Evolutionary conservation across 1,139 yeast genomes (phyloP), one percentile per base, ranked within the genome.

Genomic region (Kodamaea fungicola): DNA sequence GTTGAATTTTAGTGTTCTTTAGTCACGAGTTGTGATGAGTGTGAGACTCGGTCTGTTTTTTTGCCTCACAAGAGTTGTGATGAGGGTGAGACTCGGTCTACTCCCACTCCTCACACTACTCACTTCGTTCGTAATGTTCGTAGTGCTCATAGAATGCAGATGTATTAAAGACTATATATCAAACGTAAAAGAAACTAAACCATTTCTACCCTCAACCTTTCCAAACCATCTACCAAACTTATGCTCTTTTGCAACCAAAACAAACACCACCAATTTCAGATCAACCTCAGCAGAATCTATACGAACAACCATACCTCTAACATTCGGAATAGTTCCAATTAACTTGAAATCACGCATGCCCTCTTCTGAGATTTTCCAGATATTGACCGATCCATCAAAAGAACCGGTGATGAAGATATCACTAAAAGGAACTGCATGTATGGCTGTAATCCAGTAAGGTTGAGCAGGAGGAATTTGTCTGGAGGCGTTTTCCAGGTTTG

Each of bases 321-420:
- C 80, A 27, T 74, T 67, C n/a, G 69, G 59, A 28, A 87, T 55
- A 31, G 71, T 69, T 9, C 83, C 85, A 16, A 84, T 49, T 13
- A 67, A 56, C 32, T 61, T 67, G 53, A 88, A 85, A 26, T 69
- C 64, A 48, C 95, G 73, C 52, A 82, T 59, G 39, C 78, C 82
- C 35, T 75, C 80, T 28, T 52, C 52, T 38, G 75, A 77, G 26
- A 92, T 58, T 52, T 77, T 78, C 97, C 97, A 92, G 33, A 88
- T 71, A 44, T 76, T 78, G 40, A 87, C 59, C 6, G 67, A 59
- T 3, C 97, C 97, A 54, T 78, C 76, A 80, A 87, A 85, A 2
- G 97, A 89, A 1, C 98, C 98, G 19, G 89, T 79, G 37, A 92
- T 64, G 53, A 92, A 87, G 6, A 88, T 61, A 55, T 94, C 90